Conservation (phyloP, 768 basidiomycete genomes). For the Phallus indusiatus region DNA sequence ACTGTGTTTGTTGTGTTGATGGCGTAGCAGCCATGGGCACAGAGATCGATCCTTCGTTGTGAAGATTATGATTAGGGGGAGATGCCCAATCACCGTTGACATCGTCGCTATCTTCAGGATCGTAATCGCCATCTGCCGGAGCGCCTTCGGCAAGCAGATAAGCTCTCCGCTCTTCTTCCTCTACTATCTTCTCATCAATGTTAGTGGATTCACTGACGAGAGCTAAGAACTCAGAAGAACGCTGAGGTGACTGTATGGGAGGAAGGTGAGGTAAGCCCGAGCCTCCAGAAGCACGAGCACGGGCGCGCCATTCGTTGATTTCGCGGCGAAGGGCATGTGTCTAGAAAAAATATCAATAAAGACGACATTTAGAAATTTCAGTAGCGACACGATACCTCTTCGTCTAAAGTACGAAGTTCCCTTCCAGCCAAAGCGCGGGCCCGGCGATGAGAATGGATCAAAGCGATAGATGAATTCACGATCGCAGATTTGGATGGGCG, state of each 20-base stretch:
- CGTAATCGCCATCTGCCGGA: slow-evolving; percentile 1
- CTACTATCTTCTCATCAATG: slow-evolving; percentile 12
- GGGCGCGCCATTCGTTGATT: slow-evolving; percentile 87
- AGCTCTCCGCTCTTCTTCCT: slow-evolving; percentile 16
- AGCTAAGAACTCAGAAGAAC: slow-evolving; percentile 55
- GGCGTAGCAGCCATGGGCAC: not conserved
- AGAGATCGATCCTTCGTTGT: not conserved
- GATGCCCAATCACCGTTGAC: not conserved
- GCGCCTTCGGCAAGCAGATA: slow-evolving; percentile 9
- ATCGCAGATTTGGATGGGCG: slow-evolving; percentile 95
- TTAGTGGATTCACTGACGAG: slow-evolving; percentile 16
- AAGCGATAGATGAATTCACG: slow-evolving; percentile 91
- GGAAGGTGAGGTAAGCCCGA: slow-evolving; percentile 32
- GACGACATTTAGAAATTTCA: not conserved
- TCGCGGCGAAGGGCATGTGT: slow-evolving; percentile 82
- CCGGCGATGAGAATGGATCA: slow-evolving; percentile 73
- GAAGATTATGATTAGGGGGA: not conserved
- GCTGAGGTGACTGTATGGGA: slow-evolving; percentile 60
- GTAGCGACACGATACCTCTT: not conserved
- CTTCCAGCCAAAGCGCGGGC: slow-evolving; percentile 74
- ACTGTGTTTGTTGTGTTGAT: not conserved
- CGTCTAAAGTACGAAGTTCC: slow-evolving; percentile 48
- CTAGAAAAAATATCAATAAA: slow-evolving; percentile 43
- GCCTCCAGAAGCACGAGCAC: slow-evolving; percentile 33
- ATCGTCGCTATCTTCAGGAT: slow-evolving; percentile 4